phyloP scores from a whole-genome alignment of 805 yeast genomes.

The Kodamaea leandrae region DNA sequence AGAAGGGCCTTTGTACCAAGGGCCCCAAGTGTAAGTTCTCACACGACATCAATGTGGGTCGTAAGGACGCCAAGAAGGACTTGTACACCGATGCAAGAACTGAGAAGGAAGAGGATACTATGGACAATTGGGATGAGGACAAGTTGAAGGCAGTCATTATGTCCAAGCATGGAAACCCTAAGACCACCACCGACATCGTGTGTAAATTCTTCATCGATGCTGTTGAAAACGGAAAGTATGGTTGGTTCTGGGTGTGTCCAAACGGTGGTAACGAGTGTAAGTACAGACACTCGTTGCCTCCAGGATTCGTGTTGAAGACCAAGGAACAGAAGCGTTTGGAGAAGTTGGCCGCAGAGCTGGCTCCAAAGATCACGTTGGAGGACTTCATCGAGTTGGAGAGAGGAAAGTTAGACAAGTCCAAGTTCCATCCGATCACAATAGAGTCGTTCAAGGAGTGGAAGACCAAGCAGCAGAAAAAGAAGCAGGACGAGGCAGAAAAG shows the following conservation, averaged over 20 bases:
- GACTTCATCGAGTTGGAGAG: slow-evolving; percentile 95
- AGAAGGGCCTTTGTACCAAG: slow-evolving; percentile 79
- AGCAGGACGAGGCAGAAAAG: slow-evolving; percentile 36
- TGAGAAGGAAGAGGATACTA: slow-evolving; percentile 74
- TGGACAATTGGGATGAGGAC: slow-evolving; percentile 97
- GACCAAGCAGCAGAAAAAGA: slow-evolving; percentile 58
- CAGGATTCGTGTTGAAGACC: slow-evolving; percentile 94
- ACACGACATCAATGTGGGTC: slow-evolving; percentile 81
- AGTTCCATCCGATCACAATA: slow-evolving; percentile 81
- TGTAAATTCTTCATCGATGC: slow-evolving; percentile 95
- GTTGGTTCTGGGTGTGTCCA: slow-evolving; percentile 99
- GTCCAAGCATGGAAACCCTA: slow-evolving; percentile 92
- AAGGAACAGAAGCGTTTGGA: slow-evolving; percentile 93
- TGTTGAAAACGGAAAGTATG: slow-evolving; percentile 94
- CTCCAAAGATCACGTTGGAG: slow-evolving; percentile 90
- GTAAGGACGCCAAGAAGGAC: slow-evolving; percentile 88
- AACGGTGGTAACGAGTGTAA: slow-evolving; percentile 90
- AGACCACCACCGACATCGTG: slow-evolving; percentile 90
- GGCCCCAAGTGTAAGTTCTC: slow-evolving; percentile 88
- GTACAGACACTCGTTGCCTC: slow-evolving; percentile 93
- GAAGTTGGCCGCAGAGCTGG: slow-evolving; percentile 74
- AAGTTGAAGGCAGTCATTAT: slow-evolving; percentile 80
- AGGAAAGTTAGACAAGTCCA: slow-evolving; percentile 68
- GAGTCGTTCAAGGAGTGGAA: slow-evolving; percentile 86
- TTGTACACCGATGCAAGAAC: slow-evolving; percentile 85